These are phyloP conservation scores for Rhypophila decipiens DNA, from an alignment of 495 filamentous ascomycete species.

Conservation along the genomic window DNA sequence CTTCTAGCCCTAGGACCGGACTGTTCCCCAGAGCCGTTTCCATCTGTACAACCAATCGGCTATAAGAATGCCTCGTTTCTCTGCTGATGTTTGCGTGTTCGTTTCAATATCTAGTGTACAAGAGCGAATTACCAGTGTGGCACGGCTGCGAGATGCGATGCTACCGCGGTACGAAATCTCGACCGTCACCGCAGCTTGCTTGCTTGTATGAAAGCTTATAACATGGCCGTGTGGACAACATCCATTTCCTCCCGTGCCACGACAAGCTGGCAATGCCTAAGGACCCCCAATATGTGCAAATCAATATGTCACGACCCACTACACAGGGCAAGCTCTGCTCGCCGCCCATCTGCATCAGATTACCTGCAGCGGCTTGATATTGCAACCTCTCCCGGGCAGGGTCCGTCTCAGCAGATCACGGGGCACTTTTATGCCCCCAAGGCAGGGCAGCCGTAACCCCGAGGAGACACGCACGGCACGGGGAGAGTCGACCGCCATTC, in stretches of 20 bases:
- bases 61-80: neutral
- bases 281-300: neutral
- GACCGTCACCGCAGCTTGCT: neutral
- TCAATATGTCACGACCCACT: conserved; percentile 11
- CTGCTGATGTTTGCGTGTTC: conserved; percentile 5
- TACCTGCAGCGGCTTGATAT: conserved; percentile 22
- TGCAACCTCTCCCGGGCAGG: conserved; percentile 10
- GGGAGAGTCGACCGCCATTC: neutral
- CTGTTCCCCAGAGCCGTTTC: neutral
- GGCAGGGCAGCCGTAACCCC: conserved; percentile 1
- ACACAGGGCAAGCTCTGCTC: conserved; percentile 5
- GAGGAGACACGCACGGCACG: neutral
- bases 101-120: neutral
- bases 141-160: conserved; percentile 12
- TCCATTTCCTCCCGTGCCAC: neutral
- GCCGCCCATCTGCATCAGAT: conserved; percentile 8
- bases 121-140: conserved; percentile 9
- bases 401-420: conserved; percentile 18
- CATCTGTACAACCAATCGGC: conserved; percentile 8
- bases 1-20: neutral
- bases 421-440: conserved; percentile 5
- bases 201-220: neutral
- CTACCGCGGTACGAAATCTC: conserved; percentile 1
- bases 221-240: neutral
- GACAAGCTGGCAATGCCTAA: conserved; percentile 8